phyloP scores from a whole-genome alignment of 352 stramenopile species.

The Pythium phragmitis region DNA sequence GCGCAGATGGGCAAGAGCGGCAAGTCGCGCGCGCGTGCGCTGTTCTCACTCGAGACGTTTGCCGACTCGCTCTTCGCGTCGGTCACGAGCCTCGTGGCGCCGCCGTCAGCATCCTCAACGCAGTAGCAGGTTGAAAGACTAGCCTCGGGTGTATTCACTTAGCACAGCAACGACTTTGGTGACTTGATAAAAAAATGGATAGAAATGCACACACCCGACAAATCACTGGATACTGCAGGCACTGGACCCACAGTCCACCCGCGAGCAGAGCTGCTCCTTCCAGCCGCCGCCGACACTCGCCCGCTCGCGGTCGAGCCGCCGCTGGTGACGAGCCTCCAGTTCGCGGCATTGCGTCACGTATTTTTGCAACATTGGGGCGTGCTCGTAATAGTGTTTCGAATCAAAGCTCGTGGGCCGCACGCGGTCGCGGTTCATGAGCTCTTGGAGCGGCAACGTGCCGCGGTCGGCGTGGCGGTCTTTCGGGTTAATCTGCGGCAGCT shows the following conservation, averaged over 20 bases:
- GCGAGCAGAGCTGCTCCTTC: constrained; percentile 16
- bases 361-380: constrained; percentile 84
- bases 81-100: constrained; percentile 34
- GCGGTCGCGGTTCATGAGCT: constrained; percentile 77
- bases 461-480: constrained; percentile 75
- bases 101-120: background rate
- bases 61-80: constrained; percentile 55
- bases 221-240: constrained; percentile 23
- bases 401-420: constrained; percentile 75
- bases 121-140: background rate
- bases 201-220: background rate
- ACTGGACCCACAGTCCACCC: constrained; percentile 1
- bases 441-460: constrained; percentile 72
- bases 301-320: constrained; percentile 13
- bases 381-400: constrained; percentile 87
- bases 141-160: background rate
- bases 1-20: constrained; percentile 49
- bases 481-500: constrained; percentile 76
- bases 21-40: constrained; percentile 44
- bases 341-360: constrained; percentile 77
- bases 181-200: background rate
- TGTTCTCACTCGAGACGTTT: constrained; percentile 81
- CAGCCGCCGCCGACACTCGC: background rate
- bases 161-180: background rate
- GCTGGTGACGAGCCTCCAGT: constrained; percentile 29